phyloP scores from a whole-genome alignment of 306 rosid species.

The Cucurbita ficifolia region DNA sequence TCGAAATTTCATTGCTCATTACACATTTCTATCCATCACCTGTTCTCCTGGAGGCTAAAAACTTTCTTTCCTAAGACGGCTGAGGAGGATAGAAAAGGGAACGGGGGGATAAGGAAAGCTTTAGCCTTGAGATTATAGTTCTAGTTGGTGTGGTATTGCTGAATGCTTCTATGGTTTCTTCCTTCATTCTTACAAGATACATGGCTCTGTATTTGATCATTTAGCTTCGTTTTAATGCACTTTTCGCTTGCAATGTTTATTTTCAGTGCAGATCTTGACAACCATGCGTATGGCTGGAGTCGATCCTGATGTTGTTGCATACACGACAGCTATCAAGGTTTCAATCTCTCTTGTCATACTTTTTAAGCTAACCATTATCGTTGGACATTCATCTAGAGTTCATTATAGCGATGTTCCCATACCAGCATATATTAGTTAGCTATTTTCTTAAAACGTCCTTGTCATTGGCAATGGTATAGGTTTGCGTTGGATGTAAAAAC shows the following conservation, averaged over 20 bases:
- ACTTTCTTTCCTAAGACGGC: not conserved
- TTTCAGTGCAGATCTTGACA: conserved; percentile 55
- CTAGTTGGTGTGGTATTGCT: not conserved
- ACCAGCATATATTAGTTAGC: not conserved
- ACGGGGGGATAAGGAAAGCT: not conserved
- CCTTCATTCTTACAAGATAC: not conserved
- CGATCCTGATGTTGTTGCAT: conserved; percentile 78
- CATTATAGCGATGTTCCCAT: not conserved
- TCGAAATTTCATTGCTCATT: not conserved
- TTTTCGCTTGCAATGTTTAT: conserved; percentile 7
- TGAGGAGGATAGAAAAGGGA: not conserved
- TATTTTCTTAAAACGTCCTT: conserved; percentile 7
- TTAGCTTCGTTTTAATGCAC: not conserved
- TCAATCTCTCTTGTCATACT: not conserved
- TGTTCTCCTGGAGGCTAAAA: not conserved
- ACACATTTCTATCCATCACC: not conserved
- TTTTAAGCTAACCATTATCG: not conserved
- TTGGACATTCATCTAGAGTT: not conserved
- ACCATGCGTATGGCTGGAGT: conserved; percentile 54
- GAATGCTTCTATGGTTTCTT: not conserved
- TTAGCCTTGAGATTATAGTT: not conserved
- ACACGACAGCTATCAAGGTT: conserved; percentile 85
- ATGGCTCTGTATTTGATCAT: not conserved
- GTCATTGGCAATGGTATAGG: conserved; percentile 38
- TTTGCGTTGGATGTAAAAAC: conserved; percentile 56